Evolutionary conservation across 2,329 filamentous ascomycete species (phyloP), one percentile per base, ranked within the genome.

Genomic region (Trichoderma aggressivum): DNA sequence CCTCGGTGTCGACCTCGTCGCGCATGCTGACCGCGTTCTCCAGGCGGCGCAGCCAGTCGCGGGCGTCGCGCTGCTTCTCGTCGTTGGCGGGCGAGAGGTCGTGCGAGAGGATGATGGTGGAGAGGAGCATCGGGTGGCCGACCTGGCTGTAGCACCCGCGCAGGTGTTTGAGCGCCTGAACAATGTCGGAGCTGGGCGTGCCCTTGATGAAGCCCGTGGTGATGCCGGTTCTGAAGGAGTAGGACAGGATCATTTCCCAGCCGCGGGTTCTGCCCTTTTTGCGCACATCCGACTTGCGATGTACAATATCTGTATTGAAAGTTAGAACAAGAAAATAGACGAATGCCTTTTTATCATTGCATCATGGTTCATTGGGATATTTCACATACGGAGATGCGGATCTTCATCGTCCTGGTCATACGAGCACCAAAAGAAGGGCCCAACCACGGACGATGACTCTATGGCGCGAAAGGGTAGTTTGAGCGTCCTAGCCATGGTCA

Each of bases 231-330:
- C 79, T 81, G 79, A 90, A 86, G 60, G 83, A 84, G 78, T 90
- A 83, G 3, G 87, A 89, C 47, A 90, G 84, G 82, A 89, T 88
- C 70, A 90, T 82, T 79, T 90, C 89, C 87, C 88, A 90, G 58
- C 89, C 89, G 70, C 89, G 86, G 18, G 88, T 90, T 76, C 83
- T 84, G 73, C 87, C 88, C 80, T 88, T 89, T 77, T 90, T 90
- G 64, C 87, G 86, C 39, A 90, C 88, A 75, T 90, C 88, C n/a
- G 87, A 89, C 79, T 90, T 90, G 74, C 89, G 86, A 76, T 88
- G 89, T 72, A 90, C 84, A 74, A 90, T 87, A 75, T 90, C 86
- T 87, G 34, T 58, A 30, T 18, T 24, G 12, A 11, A 12, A 11
- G 24, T 72, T 34, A 66, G 71, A 21, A 61, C 2, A 32, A 21